Conservation (phyloP, 306 rosid species). For the Nissolia schottii region DNA sequence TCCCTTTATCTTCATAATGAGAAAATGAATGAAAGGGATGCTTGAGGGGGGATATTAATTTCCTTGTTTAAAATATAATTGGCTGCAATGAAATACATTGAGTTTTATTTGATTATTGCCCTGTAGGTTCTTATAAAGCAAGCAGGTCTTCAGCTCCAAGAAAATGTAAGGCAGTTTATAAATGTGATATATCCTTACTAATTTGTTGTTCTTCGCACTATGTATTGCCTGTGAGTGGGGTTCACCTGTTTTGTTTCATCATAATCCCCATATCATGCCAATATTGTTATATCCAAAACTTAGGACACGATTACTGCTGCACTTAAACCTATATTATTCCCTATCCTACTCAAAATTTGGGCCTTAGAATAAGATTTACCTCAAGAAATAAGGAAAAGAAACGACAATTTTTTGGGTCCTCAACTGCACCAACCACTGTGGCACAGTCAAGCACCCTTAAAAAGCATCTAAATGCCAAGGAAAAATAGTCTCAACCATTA, state of each 20-base stretch:
- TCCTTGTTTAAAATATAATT: constrained; percentile 5
- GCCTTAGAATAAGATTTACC: too few relatives aligned
- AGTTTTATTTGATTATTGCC: constrained; percentile 10
- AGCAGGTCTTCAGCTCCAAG: constrained; percentile 76
- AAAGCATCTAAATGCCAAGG: too few relatives aligned
- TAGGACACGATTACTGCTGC: too few relatives aligned
- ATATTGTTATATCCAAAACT: constrained; percentile 10
- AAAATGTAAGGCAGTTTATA: constrained; percentile 51
- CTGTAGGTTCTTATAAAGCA: constrained; percentile 83
- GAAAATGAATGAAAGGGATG: constrained; percentile 14
- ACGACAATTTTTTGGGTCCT: too few relatives aligned
- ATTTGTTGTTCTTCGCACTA: constrained; percentile 13
- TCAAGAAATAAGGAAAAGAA: too few relatives aligned
- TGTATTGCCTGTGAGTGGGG: constrained; percentile 7
- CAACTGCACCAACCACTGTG: too few relatives aligned
- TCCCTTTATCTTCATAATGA: constrained; percentile 1
- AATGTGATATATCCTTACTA: constrained; percentile 2
- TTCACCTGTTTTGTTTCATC: not conserved
- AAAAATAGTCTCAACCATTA: too few relatives aligned
- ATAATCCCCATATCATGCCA: not conserved
- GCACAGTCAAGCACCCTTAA: too few relatives aligned
- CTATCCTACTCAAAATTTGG: too few relatives aligned
- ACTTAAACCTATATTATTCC: too few relatives aligned
- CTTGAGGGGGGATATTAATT: not conserved
- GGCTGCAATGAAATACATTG: constrained; percentile 8